Percentiles rank a stretch among this genome's conserved stretches.
Evolutionary conservation across 2,329 filamentous ascomycete genomes (phyloP).

Genomic region (Metarhizium anisopliae): DNA sequence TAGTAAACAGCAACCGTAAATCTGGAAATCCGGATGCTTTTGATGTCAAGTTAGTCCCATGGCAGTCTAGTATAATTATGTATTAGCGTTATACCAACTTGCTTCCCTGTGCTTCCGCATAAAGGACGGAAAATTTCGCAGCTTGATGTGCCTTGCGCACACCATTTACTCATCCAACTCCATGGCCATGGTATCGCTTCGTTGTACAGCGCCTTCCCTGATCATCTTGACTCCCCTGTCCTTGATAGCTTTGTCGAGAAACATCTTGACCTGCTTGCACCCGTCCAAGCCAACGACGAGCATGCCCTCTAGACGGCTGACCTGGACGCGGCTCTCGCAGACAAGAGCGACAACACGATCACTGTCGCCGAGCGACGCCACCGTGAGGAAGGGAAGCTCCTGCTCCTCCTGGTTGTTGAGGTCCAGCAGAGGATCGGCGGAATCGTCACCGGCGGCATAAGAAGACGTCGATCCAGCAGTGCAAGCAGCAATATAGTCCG

Average conservation of each 20-base stretch:
- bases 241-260: constrained; percentile 73
- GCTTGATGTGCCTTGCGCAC: neutral
- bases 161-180: constrained; percentile 32
- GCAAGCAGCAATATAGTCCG: constrained; percentile 80
- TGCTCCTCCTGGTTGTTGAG: constrained; percentile 73
- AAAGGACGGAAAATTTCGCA: neutral
- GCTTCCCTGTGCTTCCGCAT: neutral
- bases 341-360: constrained; percentile 72
- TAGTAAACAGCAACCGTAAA: constrained; percentile 18
- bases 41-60: neutral
- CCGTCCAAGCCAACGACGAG: constrained; percentile 85
- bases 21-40: neutral
- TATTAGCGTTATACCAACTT: neutral
- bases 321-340: constrained; percentile 84
- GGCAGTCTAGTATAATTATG: neutral
- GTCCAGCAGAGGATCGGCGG: constrained; percentile 70
- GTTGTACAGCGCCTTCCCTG: constrained; percentile 42
- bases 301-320: constrained; percentile 79
- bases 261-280: constrained; percentile 73
- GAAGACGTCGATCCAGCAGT: constrained; percentile 73
- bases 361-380: constrained; percentile 66
- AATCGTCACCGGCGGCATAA: constrained; percentile 55
- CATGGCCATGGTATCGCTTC: constrained; percentile 39
- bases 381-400: constrained; percentile 81
- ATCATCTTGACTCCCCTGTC: constrained; percentile 59